Base-by-base conservation (phyloP, 306 rosid species). In the Nissolia schottii region DNA sequence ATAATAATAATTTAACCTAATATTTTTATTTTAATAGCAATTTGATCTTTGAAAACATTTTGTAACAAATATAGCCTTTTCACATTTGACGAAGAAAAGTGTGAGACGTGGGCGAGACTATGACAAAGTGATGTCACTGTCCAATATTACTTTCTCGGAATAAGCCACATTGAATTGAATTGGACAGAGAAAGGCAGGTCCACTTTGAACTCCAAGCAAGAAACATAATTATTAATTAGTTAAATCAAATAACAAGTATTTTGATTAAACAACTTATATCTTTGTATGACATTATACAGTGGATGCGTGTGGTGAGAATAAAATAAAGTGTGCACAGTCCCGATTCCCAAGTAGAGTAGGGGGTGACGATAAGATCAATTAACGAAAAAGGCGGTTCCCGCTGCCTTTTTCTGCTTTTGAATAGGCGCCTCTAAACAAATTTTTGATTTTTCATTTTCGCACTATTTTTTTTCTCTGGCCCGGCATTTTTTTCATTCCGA, bases 381-480 rank as follows among this genome's bases (percentile, higher is more conserved):
- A 16, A 1, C 31, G n/a, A n/a, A 41, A 20, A 67, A 50, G 62
- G 61, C 73, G 62, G 73, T 67, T 50, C 7, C 11, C 13, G 2
- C 4, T 11, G 6, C 0, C 14, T 65, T 31, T 32, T n/a, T 27
- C 12, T 16, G 10, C 1, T 34, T n/a, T 67, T 18, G 2, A 10
- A 19, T 32, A 6, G 5, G 37, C 50, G 74, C 63, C 50, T 51
- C 10, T 34, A 15, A 50, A 20, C 50, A 13, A 68, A 0, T 14
- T 51, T 68, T 68, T 34, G 16, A 68, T 32, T 51, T 68, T 68
- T 22, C 50, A 51, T 51, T 68, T 23, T 49, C 46, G 31, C 59
- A 48, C 46, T 29, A 0, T n/a, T n/a, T n/a, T n/a, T n/a, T n/a
- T n/a, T n/a, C n/a, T n/a, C n/a, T n/a, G n/a, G n/a, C n/a, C n/a